Evolutionary conservation across 306 rosid genomes (phyloP).

Genomic region (Trifolium subterraneum): DNA sequence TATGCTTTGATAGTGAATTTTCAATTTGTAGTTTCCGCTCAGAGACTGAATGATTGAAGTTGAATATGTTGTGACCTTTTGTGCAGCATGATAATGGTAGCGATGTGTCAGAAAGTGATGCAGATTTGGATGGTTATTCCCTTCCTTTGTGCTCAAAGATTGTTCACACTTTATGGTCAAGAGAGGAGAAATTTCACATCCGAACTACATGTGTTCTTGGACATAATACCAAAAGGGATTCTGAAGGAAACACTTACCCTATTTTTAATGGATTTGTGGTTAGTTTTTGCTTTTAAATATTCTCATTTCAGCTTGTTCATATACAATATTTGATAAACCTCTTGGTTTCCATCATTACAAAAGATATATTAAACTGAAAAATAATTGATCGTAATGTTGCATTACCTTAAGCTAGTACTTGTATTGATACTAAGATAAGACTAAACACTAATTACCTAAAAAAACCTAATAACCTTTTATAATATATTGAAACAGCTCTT

Average conservation of each 20-base stretch:
- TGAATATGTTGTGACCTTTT: slow-evolving; percentile 59
- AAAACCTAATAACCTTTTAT: background rate
- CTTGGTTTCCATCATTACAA: slow-evolving; percentile 16
- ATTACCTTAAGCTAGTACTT: background rate
- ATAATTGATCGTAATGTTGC: slow-evolving; percentile 6
- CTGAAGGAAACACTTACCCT: slow-evolving; percentile 62
- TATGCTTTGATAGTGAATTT: slow-evolving; percentile 57
- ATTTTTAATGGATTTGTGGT: slow-evolving; percentile 78
- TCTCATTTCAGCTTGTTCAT: slow-evolving; percentile 24
- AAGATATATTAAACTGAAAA: slow-evolving; percentile 17
- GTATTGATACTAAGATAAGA: background rate
- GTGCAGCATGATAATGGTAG: slow-evolving; percentile 66
- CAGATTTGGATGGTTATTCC: slow-evolving; percentile 63
- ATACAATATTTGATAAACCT: slow-evolving; percentile 4
- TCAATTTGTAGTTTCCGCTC: slow-evolving; percentile 45
- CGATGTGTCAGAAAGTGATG: slow-evolving; percentile 42
- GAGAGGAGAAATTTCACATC: slow-evolving; percentile 77
- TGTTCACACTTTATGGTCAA: slow-evolving; percentile 58
- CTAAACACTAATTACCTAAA: background rate
- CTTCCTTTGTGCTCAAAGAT: slow-evolving; percentile 72
- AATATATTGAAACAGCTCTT: background rate
- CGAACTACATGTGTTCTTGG: slow-evolving; percentile 74
- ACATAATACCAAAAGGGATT: slow-evolving; percentile 77
- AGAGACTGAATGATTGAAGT: slow-evolving; percentile 50
- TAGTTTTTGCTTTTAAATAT: slow-evolving; percentile 48